Evolutionary conservation across 225 moss, liverwort and hornwort species (phyloP).

Genomic region (Physcomitrellopsis africana): DNA sequence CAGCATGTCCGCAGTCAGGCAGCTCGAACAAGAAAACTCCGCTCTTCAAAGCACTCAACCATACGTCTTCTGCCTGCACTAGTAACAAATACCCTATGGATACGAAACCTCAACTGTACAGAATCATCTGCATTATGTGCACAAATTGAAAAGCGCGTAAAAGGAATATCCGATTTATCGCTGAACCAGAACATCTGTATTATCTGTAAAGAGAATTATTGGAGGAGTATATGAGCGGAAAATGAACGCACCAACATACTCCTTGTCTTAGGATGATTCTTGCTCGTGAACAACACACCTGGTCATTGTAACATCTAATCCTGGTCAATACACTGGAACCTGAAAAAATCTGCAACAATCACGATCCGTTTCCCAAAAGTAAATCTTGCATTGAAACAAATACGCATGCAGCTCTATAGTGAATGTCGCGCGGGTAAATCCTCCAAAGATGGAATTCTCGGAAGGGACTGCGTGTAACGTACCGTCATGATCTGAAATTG

Average conservation of each 20-base stretch:
- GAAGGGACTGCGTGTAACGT: background rate
- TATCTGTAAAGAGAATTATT: background rate
- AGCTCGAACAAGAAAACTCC: conserved; percentile 83
- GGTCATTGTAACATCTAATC: conserved; percentile 19
- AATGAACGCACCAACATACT: conserved; percentile 71
- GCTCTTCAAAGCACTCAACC: conserved; percentile 77
- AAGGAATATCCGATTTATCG: background rate
- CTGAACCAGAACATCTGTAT: background rate
- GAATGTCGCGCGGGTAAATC: background rate
- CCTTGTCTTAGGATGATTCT: conserved; percentile 63
- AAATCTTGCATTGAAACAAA: background rate
- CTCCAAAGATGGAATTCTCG: background rate
- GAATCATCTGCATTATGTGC: background rate
- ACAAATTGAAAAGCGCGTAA: background rate
- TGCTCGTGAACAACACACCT: conserved; percentile 87
- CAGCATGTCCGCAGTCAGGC: conserved; percentile 81
- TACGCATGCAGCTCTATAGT: background rate
- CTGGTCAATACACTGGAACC: conserved; percentile 23
- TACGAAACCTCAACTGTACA: background rate
- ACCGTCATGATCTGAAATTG: conserved; percentile 89
- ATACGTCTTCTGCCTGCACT: conserved; percentile 79
- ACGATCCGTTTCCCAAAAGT: background rate
- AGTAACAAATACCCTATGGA: conserved; percentile 21
- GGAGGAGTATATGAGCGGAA: background rate
- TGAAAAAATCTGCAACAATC: conserved; percentile 3